phyloP scores from a whole-genome alignment of 2,329 filamentous ascomycete species.

The Bipolaris victoriae region DNA sequence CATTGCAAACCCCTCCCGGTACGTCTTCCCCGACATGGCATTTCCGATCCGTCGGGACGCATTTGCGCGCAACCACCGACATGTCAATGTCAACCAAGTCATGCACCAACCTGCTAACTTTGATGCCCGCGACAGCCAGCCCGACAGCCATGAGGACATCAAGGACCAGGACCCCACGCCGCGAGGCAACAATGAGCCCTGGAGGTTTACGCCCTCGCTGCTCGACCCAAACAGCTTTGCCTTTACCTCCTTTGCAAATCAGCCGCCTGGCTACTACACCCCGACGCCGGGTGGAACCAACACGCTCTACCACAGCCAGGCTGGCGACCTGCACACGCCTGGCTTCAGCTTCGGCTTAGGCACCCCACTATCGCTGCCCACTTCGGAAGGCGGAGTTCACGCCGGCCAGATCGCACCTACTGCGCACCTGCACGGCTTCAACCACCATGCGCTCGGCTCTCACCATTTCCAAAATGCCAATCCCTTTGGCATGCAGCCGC shows the following conservation, averaged over 20 bases:
- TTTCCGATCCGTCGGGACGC: conserved; percentile 9
- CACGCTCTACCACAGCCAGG: conserved; percentile 80
- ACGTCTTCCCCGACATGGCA: conserved; percentile 36
- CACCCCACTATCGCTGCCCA: conserved; percentile 82
- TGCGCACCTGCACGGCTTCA: conserved; percentile 70
- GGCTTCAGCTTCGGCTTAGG: conserved; percentile 74
- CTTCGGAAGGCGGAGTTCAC: conserved; percentile 69
- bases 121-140: conserved; percentile 45
- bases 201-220: conserved; percentile 87
- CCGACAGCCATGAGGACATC: conserved; percentile 57
- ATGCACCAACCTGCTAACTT: not conserved
- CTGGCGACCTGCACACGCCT: conserved; percentile 86
- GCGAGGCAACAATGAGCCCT: conserved; percentile 77
- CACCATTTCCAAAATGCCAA: conserved; percentile 68
- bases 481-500: conserved; percentile 67
- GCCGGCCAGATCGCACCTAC: conserved; percentile 56
- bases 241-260: conserved; percentile 79
- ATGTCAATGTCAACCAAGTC: not conserved
- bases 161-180: conserved; percentile 86
- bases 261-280: conserved; percentile 83
- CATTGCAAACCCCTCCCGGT: conserved; percentile 53
- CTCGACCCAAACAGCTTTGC: conserved; percentile 84
- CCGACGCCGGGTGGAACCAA: conserved; percentile 83
- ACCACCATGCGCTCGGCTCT: conserved; percentile 51
- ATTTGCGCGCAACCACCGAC: conserved; percentile 11